Conservation (phyloP, 2,329 filamentous ascomycete species). For the Colletotrichum tofieldiae region DNA sequence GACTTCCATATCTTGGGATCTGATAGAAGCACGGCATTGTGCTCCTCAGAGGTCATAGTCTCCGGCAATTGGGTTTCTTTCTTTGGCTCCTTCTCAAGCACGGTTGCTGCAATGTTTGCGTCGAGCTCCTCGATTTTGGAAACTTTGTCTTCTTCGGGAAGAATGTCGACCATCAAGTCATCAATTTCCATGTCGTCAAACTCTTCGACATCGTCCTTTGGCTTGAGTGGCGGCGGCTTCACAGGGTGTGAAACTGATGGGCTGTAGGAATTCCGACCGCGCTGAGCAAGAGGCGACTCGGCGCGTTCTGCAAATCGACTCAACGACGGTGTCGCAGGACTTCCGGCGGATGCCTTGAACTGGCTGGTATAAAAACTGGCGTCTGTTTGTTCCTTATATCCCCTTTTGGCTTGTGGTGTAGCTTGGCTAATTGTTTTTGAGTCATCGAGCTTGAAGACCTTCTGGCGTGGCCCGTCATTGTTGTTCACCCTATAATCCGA, state of each 20-base stretch:
- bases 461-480: constrained; percentile 83
- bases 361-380: constrained; percentile 87
- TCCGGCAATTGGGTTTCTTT: constrained; percentile 55
- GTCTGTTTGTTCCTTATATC: constrained; percentile 87
- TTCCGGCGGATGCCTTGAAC: constrained; percentile 60
- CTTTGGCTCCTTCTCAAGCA: constrained; percentile 9
- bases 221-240: constrained; percentile 8
- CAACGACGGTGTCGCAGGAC: constrained; percentile 48
- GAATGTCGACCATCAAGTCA: constrained; percentile 36
- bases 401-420: constrained; percentile 68
- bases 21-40: constrained; percentile 87
- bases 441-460: constrained; percentile 76
- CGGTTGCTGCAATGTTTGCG: not conserved
- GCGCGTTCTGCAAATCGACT: constrained; percentile 50
- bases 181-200: constrained; percentile 42
- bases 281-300: constrained; percentile 44
- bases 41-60: constrained; percentile 91
- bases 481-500: constrained; percentile 86
- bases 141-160: constrained; percentile 15
- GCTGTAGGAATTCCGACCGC: constrained; percentile 14
- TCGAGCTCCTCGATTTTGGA: not conserved
- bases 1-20: constrained; percentile 91
- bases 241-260: constrained; percentile 43
- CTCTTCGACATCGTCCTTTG: constrained; percentile 38
- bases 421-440: constrained; percentile 78